phyloP scores from a whole-genome alignment of 2,329 filamentous ascomycete genomes.

The Colletotrichum eremochloae region DNA sequence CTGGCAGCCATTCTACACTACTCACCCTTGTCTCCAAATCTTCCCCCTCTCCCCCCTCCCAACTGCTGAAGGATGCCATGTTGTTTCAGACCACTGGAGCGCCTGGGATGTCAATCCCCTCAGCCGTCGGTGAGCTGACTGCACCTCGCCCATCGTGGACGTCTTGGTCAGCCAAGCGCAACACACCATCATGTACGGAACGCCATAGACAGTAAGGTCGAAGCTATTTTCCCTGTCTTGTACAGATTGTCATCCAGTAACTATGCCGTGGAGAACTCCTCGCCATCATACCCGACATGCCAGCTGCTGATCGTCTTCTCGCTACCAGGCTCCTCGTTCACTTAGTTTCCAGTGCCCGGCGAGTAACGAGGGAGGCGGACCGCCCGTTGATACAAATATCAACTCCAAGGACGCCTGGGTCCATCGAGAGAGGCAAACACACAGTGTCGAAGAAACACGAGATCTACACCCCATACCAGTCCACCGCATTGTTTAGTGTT shows the following conservation, averaged over 20 bases:
- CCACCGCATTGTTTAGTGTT: neutral
- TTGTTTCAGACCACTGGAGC: slow-evolving; percentile 2
- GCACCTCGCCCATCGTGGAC: slow-evolving; percentile 1
- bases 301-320: neutral
- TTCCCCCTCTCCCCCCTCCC: too few species aligned
- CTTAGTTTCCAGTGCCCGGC: too few species aligned
- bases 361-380: neutral
- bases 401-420: too few species aligned
- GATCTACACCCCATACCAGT: neutral
- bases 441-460: neutral
- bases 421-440: neutral
- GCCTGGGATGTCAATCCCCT: neutral
- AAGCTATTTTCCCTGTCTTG: neutral
- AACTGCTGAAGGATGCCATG: neutral
- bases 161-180: slow-evolving; percentile 3
- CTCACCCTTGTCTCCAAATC: neutral
- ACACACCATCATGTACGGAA: slow-evolving; percentile 10
- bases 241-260: neutral
- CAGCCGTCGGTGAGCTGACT: neutral
- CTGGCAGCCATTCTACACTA: neutral
- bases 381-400: neutral
- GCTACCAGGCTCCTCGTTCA: neutral
- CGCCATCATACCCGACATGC: neutral
- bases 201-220: neutral
- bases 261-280: neutral